Conservation (phyloP, 768 basidiomycete species). For the Plicaturopsis crispa region DNA sequence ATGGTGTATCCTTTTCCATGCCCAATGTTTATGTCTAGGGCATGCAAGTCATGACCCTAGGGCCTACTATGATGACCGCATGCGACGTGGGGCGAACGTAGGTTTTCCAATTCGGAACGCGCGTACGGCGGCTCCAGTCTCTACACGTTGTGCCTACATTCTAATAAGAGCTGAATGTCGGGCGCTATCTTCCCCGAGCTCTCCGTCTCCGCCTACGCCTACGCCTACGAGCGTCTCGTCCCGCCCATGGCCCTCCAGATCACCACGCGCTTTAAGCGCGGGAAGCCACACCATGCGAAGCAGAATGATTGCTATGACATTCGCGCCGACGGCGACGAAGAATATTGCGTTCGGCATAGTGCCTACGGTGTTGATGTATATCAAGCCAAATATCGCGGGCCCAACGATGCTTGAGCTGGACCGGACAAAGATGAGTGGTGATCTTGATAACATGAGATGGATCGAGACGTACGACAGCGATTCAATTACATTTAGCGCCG, state of each 20-base stretch:
- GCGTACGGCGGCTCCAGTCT: too few species aligned
- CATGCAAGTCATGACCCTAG: too few species aligned
- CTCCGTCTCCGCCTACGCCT: background rate
- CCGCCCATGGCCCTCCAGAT: background rate
- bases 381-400: constrained; percentile 63
- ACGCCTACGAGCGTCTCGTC: background rate
- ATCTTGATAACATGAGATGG: background rate
- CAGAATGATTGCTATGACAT: constrained; percentile 34
- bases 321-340: constrained; percentile 37
- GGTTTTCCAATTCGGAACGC: too few species aligned
- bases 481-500: constrained; percentile 69
- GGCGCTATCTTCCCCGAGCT: too few species aligned
- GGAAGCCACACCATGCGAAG: constrained; percentile 41
- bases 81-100: too few species aligned
- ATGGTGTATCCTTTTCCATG: too few species aligned
- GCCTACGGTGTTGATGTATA: constrained; percentile 67
- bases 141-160: too few species aligned
- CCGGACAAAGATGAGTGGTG: background rate
- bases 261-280: background rate
- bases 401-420: constrained; percentile 60
- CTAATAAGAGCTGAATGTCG: too few species aligned
- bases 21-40: too few species aligned
- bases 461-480: constrained; percentile 44
- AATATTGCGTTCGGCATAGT: constrained; percentile 66
- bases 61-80: too few species aligned